A percentile compares a stretch with the other conserved stretches of the same genome.
Evolutionary conservation across 2,329 filamentous ascomycete genomes (phyloP).

Genomic region (Coniella vitis): DNA sequence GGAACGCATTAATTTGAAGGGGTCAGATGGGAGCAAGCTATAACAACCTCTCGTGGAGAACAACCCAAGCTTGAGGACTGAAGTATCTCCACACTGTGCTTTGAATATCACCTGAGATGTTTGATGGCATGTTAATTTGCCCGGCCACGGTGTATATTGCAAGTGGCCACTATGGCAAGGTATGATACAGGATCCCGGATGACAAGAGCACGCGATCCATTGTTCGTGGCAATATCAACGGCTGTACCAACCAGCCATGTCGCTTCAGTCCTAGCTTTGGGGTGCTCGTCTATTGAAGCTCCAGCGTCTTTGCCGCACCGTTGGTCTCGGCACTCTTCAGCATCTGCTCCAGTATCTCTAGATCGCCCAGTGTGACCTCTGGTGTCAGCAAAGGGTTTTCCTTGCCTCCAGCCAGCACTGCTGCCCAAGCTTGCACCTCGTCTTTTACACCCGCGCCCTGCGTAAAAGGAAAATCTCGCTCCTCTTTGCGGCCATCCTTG

Average conservation of each 20-base stretch:
- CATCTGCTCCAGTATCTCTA: slow-evolving; percentile 51
- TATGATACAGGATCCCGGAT: no score
- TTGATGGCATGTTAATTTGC: not conserved
- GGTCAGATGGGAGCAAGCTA: slow-evolving; percentile 22
- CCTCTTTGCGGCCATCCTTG: slow-evolving; percentile 22
- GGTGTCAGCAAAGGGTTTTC: slow-evolving; percentile 45
- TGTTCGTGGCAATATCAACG: no score
- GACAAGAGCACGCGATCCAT: no score
- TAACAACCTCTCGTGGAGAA: not conserved
- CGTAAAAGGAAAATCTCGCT: slow-evolving; percentile 12
- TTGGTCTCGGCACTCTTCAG: slow-evolving; percentile 39
- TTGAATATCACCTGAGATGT: not conserved
- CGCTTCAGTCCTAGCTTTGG: no score
- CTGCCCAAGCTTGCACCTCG: slow-evolving; percentile 56
- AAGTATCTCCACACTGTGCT: no score
- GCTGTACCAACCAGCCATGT: no score
- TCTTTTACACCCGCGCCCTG: slow-evolving; percentile 43
- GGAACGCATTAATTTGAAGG: slow-evolving; percentile 45
- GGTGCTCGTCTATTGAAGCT: slow-evolving; percentile 26
- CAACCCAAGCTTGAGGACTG: not conserved
- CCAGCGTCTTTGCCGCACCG: slow-evolving; percentile 33
- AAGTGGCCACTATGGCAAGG: no score
- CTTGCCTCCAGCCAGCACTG: slow-evolving; percentile 40
- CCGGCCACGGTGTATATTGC: no score
- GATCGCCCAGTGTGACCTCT: slow-evolving; percentile 52